Base-by-base conservation (phyloP, 768 basidiomycete genomes). In the Naganishia antarctica region DNA sequence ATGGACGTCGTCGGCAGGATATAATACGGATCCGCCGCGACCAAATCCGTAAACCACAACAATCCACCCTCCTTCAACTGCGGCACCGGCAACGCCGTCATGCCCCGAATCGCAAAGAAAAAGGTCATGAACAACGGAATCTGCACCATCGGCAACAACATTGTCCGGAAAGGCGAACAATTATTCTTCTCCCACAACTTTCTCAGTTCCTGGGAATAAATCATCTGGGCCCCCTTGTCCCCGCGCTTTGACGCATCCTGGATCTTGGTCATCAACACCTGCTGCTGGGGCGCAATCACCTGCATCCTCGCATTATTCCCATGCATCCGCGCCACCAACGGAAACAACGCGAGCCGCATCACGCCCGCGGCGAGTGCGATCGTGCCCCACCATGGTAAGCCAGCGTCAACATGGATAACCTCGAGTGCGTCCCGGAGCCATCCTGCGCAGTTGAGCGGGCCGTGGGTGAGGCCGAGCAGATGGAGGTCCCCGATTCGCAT, bases 21-120 rank as follows among this genome's bases (percentile, higher is more conserved):
- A 69, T 83, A 87, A 58, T 83, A 85, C 13, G 91, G 90, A 73
- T 90, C 89, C n/a, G 84, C 73, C 2, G 81, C 74, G 0, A 91
- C 90, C 68, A 98, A 78, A 76, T 97, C 88, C 0, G 85, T 85
- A 41, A 93, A 75, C 78, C 86, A 85, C 47, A 77, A 80, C 31
- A 91, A 75, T 0, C 93, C 91, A 64, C 89, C 91, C 66, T 85
- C 80, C 68, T 83, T 82, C 71, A 97, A 75, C 79, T 91, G 90
- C 60, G 81, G 81, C 21, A 96, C 76, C 0, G 90, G 89, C 47
- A 86, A 75, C 51, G 81, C 80, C 69, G 86, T 86, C 80, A 98
- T 82, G 49, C 79, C 80, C 77, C 84, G 85, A 61, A 94, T 74
- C 18, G 84, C 90, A 69, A 91, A 86, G 82, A 98, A 98, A 79